Evolutionary conservation across 208 protist genomes (phyloP), one percentile per base, ranked within the genome.

Genomic region (Jaenimonas drosophilae): DNA sequence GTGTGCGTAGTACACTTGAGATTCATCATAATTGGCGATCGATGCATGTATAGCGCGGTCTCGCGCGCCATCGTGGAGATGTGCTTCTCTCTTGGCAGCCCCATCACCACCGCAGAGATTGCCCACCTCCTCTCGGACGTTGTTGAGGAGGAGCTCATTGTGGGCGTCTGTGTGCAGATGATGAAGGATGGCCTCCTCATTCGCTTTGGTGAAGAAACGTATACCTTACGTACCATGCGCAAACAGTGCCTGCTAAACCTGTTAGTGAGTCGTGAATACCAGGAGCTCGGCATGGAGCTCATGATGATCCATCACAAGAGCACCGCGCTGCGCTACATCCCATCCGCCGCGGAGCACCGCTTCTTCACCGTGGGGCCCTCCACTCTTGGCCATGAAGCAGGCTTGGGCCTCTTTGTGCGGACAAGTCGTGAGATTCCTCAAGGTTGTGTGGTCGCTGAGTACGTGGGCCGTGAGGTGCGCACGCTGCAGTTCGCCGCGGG

Each of bases 401-500:
- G 85, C 27, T 50, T 86, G 0, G 85, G 85, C 0, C 59, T 94
- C 7, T 94, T 90, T 49, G 49, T 94, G n/a, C 76, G 81, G 3
- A n/a, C 56, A 3, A 60, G 46, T 20, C 66, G 85, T 4, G 44
- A 59, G 20, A 52, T 94, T 3, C 80, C 73, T 27, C 69, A 84
- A 47, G 85, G 85, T 20, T 76, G 75, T 42, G 59, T 90, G 14
- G 16, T 90, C 17, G 90, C 80, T 49, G 80, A 94, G 61, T 94
- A 94, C 42, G 58, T 64, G 16, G 85, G 85, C 9, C 62, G 77
- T 16, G 20, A 49, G 0, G 39, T 89, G 11, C 28, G 20, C 16
- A 38, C 44, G 17, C 57, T 59, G 14, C 62, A 72, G 11, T 45
- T 47, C 31, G 46, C 40, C 3, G 23, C 50, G 0, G 47, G 58